Base-by-base conservation (phyloP, 208 protist genomes). In the Crithidia brevicula region DNA sequence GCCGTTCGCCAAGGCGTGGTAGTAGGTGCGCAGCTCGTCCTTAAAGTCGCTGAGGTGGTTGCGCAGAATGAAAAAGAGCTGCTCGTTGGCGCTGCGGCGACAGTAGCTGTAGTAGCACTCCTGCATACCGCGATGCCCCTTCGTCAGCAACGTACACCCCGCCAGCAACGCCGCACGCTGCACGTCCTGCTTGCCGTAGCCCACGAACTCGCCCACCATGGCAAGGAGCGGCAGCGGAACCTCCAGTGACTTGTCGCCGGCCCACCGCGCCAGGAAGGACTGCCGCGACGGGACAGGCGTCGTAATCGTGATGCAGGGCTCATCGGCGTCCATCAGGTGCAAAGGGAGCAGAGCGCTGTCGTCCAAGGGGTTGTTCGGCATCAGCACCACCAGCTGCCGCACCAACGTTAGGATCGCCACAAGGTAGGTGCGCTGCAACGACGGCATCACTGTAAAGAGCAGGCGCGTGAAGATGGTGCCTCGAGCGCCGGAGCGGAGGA, bases 81-180 rank as follows among this genome's bases (percentile, higher is more conserved):
- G 69, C 59, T 81, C 74, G 52, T 88, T 76, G 10, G 71, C 40
- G 57, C 60, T 77, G 67, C 67, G 67, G 16, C 61, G 68, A 56
- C 74, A 83, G 74, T 72, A 76, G 38, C 15, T 45, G 34, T 69
- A 57, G 63, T 77, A 80, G 60, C 72, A 79, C 61, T 88, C 78
- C 66, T 88, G 82, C 74, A 88, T 82, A 18, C 59, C 40, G 13
- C 78, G 73, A 43, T 83, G 73, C 1, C 78, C 82, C 34, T 66
- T 67, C 59, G 58, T 66, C 15, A 79, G 70, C 23, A 88, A 66
- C 25, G 78, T 73, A 30, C 64, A 73, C 9, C 51, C 67, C 5
- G 75, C 72, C 40, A 71, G 34, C 46, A 84, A 54, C 40, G 77
- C 82, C 4, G 74, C 74, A 0, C 40, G 59, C 49, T 70, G 82